Conservation (phyloP, 2,329 filamentous ascomycete species). For the Trichoderma cornu-damae region DNA sequence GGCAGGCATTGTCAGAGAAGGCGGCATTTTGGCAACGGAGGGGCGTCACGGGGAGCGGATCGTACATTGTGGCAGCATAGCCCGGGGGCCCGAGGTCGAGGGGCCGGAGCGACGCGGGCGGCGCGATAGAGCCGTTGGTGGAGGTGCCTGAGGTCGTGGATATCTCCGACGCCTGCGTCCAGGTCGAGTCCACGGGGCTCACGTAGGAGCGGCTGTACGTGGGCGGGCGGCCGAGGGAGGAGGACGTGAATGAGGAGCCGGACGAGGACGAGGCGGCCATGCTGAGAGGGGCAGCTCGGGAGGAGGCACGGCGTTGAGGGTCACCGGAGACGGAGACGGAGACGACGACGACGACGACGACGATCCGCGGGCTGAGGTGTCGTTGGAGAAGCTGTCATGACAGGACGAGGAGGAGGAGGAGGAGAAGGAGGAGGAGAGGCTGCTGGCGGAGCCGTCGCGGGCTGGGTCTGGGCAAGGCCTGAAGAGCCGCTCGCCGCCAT, state of each 20-base stretch:
- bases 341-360: too few relatives aligned
- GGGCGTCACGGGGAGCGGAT: background rate
- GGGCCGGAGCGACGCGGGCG: conserved; percentile 39
- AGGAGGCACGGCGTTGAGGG: background rate
- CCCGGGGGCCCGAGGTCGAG: conserved; percentile 50
- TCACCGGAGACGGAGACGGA: conserved; percentile 11
- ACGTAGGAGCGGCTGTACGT: conserved; percentile 39
- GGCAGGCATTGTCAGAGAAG: conserved; percentile 24
- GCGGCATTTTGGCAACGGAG: too few relatives aligned
- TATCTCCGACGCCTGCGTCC: conserved; percentile 41
- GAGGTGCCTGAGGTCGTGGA: conserved; percentile 44
- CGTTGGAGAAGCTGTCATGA: conserved; percentile 18
- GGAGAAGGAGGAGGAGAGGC: background rate
- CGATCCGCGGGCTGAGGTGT: conserved; percentile 1
- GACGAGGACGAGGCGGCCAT: conserved; percentile 43
- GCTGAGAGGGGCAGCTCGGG: conserved; percentile 23
- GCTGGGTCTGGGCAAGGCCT: background rate
- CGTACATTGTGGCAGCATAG: conserved; percentile 51
- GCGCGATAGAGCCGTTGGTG: conserved; percentile 31
- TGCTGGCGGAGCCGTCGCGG: conserved; percentile 10
- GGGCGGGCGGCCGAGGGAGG: conserved; percentile 39
- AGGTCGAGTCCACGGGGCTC: conserved; percentile 42
- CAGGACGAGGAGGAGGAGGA: conserved; percentile 15
- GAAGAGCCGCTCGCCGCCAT: conserved; percentile 8
- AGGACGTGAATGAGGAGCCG: conserved; percentile 46